Conservation (phyloP, 768 basidiomycete species). For the Boletus tylopilopsis region DNA sequence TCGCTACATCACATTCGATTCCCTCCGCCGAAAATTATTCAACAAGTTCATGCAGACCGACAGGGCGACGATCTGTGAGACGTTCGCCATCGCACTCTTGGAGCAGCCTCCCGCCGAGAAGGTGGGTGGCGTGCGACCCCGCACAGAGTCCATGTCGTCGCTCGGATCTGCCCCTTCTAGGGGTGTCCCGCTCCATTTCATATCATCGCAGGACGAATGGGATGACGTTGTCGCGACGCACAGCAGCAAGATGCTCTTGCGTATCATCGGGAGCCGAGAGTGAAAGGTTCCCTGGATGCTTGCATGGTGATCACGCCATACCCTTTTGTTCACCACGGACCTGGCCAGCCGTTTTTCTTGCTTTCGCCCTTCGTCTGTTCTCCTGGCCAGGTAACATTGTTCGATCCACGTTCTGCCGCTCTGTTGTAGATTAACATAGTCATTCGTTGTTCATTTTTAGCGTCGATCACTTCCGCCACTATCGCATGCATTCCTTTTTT, state of each 20-base stretch:
- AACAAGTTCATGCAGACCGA: slow-evolving; percentile 68
- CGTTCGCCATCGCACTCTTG: slow-evolving; percentile 55
- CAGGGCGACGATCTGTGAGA: slow-evolving; percentile 46
- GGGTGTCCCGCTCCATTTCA: slow-evolving; percentile 36
- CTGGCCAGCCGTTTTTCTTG: slow-evolving; percentile 2
- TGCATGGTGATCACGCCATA: neutral
- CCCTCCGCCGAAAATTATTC: slow-evolving; percentile 54
- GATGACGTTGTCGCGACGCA: slow-evolving; percentile 41
- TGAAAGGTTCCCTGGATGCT: no score
- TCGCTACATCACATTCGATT: slow-evolving; percentile 43
- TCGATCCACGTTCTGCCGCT: neutral
- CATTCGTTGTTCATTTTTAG: neutral
- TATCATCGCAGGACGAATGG: slow-evolving; percentile 62
- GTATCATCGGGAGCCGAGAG: slow-evolving; percentile 38
- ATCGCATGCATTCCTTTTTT: neutral
- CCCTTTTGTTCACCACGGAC: slow-evolving; percentile 1
- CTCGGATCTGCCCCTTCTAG: slow-evolving; percentile 23
- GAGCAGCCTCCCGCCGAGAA: slow-evolving; percentile 31
- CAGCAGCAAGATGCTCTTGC: slow-evolving; percentile 53
- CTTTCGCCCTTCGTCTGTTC: slow-evolving; percentile 5
- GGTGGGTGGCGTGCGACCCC: slow-evolving; percentile 19
- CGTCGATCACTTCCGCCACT: neutral
- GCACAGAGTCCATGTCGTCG: slow-evolving; percentile 34
- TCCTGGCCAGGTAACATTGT: slow-evolving; percentile 3
- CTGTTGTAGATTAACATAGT: neutral